phyloP scores from a whole-genome alignment of 192 early-diverging fungal genomes.

The Backusella circina region DNA sequence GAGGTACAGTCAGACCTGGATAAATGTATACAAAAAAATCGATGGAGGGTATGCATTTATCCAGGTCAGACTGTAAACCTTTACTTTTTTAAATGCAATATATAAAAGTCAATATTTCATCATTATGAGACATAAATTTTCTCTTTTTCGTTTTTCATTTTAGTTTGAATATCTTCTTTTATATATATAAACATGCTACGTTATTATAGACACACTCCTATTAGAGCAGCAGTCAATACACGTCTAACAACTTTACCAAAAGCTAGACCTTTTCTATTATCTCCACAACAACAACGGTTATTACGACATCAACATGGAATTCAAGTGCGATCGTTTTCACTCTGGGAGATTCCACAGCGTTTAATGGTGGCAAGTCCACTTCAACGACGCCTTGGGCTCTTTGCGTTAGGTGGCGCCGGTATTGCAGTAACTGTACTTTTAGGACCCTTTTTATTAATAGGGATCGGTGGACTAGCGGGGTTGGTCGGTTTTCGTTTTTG shows the following conservation, averaged over 20 bases:
- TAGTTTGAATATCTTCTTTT: neutral
- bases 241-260: neutral
- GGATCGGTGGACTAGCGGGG: neutral
- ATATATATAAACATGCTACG: neutral
- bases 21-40: no score
- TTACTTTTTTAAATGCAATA: neutral
- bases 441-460: slow-evolving; percentile 1
- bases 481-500: neutral
- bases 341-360: neutral
- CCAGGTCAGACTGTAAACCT: no score
- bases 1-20: no score
- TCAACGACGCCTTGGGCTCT: neutral
- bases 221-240: neutral
- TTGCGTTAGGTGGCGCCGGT: neutral
- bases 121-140: neutral
- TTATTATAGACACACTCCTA: neutral
- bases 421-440: neutral
- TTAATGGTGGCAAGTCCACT: neutral
- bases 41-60: no score
- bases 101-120: neutral
- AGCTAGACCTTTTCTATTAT: neutral
- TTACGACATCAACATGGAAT: neutral
- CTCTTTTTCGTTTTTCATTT: neutral
- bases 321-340: neutral
- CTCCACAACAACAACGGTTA: neutral